These are phyloP conservation scores for Coemansia pectinata DNA, from an alignment of 192 early-diverging fungal species.

Conservation along the genomic window DNA sequence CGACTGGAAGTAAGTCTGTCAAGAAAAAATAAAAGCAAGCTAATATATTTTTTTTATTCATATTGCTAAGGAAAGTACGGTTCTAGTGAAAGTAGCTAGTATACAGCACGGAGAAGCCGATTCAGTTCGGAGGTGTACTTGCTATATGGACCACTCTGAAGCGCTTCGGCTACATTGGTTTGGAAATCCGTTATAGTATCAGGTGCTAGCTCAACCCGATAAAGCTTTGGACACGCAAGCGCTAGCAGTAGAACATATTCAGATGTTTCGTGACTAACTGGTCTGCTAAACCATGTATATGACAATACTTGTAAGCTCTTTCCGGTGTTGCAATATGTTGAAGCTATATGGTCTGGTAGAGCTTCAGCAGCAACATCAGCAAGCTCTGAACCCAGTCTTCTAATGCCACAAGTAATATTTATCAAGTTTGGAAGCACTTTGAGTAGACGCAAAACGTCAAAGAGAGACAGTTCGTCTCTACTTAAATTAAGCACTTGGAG, in stretches of 20 bases:
- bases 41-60: neutral
- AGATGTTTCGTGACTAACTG: neutral
- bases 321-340: neutral
- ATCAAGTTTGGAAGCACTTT: no score
- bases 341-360: neutral
- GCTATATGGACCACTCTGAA: neutral
- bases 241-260: neutral
- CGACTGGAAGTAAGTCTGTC: conserved; percentile 18
- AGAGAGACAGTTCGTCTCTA: no score
- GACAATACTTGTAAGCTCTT: neutral
- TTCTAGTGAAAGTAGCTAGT: neutral
- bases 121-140: neutral
- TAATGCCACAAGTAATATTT: no score
- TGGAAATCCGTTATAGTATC: neutral
- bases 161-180: neutral
- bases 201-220: neutral
- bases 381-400: no score
- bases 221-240: neutral
- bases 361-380: no score
- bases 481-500: no score
- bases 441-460: no score
- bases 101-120: neutral
- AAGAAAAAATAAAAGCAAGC: conserved; percentile 19
- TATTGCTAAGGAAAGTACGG: neutral
- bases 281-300: neutral